Evolutionary conservation across 192 early-diverging fungal genomes (phyloP).

Genomic region (Mortierella alpina): DNA sequence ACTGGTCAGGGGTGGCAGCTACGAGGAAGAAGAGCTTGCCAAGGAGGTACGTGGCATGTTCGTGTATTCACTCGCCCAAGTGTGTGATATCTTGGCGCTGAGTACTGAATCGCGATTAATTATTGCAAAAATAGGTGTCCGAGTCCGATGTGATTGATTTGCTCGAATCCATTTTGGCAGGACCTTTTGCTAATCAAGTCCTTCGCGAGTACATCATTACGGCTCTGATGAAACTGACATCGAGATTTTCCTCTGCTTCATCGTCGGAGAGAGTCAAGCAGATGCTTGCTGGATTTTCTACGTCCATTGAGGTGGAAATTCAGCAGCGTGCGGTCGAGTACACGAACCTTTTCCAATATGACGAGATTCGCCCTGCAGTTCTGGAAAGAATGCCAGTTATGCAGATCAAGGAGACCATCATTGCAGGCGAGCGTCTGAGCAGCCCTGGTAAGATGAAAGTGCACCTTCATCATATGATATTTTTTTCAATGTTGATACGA

Average conservation of each 20-base stretch:
- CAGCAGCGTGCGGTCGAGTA: slow-evolving; percentile 97
- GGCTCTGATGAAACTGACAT: slow-evolving; percentile 88
- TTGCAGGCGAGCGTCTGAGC: slow-evolving; percentile 46
- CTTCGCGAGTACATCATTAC: slow-evolving; percentile 89
- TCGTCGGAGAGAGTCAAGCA: slow-evolving; percentile 65
- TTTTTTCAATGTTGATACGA: neutral
- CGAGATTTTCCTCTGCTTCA: slow-evolving; percentile 72
- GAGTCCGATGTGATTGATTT: slow-evolving; percentile 82
- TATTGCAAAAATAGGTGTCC: slow-evolving; percentile 55
- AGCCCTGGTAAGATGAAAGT: slow-evolving; percentile 17
- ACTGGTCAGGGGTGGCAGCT: slow-evolving; percentile 74
- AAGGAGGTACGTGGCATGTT: slow-evolving; percentile 57
- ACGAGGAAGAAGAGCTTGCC: slow-evolving; percentile 75
- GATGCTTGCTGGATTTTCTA: slow-evolving; percentile 69
- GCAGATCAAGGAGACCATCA: slow-evolving; percentile 64
- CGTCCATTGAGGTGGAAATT: slow-evolving; percentile 88
- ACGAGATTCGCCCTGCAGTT: slow-evolving; percentile 78
- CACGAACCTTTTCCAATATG: slow-evolving; percentile 79
- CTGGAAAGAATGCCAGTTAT: slow-evolving; percentile 95
- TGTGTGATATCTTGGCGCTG: neutral
- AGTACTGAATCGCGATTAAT: neutral
- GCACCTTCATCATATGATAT: neutral
- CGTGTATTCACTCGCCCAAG: neutral
- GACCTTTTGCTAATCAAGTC: slow-evolving; percentile 81
- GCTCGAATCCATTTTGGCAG: slow-evolving; percentile 79